Evolutionary conservation across 495 filamentous ascomycete species (phyloP).

Genomic region (Penicillium chermesinum): DNA sequence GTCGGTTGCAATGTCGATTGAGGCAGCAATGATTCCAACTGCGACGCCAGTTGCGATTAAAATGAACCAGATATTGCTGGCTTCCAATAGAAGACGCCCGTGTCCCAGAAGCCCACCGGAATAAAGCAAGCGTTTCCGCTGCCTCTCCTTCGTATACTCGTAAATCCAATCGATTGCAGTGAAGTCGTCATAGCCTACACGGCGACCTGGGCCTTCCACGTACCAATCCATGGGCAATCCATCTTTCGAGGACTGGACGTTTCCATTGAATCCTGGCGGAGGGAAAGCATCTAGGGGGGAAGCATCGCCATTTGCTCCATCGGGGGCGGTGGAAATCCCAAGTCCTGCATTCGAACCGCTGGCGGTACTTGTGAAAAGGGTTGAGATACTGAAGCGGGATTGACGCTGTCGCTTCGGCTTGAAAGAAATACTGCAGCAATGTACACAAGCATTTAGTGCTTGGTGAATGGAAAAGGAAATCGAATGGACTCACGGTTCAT

Average conservation of each 20-base stretch:
- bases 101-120: slow-evolving; percentile 69
- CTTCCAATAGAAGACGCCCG: slow-evolving; percentile 65
- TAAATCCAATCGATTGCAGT: slow-evolving; percentile 99
- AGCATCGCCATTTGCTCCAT: slow-evolving; percentile 26
- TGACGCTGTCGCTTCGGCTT: slow-evolving; percentile 73
- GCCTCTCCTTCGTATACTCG: slow-evolving; percentile 94
- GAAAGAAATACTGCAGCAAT: slow-evolving; percentile 60
- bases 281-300: slow-evolving; percentile 19
- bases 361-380: slow-evolving; percentile 45
- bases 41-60: slow-evolving; percentile 74
- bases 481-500: slow-evolving; percentile 37
- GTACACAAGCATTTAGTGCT: slow-evolving; percentile 15
- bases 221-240: slow-evolving; percentile 75
- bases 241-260: slow-evolving; percentile 54
- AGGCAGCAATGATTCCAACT: slow-evolving; percentile 77
- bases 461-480: not conserved
- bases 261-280: slow-evolving; percentile 32
- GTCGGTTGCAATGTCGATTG: slow-evolving; percentile 86
- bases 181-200: slow-evolving; percentile 92
- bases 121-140: slow-evolving; percentile 71
- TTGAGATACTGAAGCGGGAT: slow-evolving; percentile 52
- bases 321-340: slow-evolving; percentile 16
- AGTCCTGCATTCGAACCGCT: slow-evolving; percentile 22
- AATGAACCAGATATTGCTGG: slow-evolving; percentile 86
- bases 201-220: slow-evolving; percentile 80